Evolutionary conservation across 2,329 filamentous ascomycete species (phyloP).

Genomic region (Aspergillus viridinutans): DNA sequence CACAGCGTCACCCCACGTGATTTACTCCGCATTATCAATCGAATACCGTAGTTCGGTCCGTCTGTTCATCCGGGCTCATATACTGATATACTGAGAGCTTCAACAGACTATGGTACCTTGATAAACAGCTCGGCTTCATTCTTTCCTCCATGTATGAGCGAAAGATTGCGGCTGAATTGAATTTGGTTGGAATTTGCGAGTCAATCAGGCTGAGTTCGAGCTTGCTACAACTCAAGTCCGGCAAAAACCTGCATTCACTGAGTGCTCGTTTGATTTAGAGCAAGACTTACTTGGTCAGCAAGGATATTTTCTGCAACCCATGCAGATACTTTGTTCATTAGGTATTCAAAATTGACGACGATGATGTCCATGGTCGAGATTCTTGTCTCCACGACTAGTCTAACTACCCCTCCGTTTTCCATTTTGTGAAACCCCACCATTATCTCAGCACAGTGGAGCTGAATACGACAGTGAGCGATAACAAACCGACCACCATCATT

Average conservation of each 20-base stretch:
- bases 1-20: constrained; percentile 21
- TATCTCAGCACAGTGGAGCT: not conserved
- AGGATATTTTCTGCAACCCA: not conserved
- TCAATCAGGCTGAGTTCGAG: not conserved
- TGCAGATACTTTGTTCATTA: not conserved
- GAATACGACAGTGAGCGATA: not conserved
- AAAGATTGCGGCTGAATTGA: not conserved
- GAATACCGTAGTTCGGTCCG: not conserved
- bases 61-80: constrained; percentile 2
- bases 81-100: not conserved
- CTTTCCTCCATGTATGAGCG: not conserved
- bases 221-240: not conserved
- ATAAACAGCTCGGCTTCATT: not conserved
- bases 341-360: not conserved
- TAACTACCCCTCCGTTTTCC: not conserved
- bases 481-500: not conserved
- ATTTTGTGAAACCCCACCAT: not conserved
- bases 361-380: not conserved
- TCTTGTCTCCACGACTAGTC: not conserved
- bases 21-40: constrained; percentile 16
- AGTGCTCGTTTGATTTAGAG: not conserved
- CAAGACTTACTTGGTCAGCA: not conserved
- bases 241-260: not conserved
- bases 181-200: not conserved
- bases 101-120: not conserved